Evolutionary conservation across 2,329 filamentous ascomycete species (phyloP).

Genomic region (Fusarium redolens): DNA sequence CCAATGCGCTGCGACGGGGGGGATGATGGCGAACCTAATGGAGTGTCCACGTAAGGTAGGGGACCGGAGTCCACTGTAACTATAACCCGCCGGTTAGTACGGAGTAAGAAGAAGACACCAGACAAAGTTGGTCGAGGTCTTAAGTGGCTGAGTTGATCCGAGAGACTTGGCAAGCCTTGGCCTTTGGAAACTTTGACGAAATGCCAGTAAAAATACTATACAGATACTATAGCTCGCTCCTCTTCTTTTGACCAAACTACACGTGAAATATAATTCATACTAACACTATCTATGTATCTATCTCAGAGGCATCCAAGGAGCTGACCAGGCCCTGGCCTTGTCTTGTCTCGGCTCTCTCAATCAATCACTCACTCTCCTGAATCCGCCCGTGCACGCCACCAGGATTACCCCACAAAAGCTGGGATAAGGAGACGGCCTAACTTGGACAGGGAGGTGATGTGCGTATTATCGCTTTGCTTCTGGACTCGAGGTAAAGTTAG

Average conservation of each 20-base stretch:
- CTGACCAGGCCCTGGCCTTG: not conserved
- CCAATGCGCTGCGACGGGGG: constrained; percentile 31
- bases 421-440: constrained; percentile 38
- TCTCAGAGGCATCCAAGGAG: constrained; percentile 36
- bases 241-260: not conserved
- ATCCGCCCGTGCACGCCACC: constrained; percentile 31
- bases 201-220: not conserved
- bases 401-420: constrained; percentile 42
- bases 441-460: constrained; percentile 35
- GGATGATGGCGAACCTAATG: constrained; percentile 35
- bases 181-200: not conserved
- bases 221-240: not conserved
- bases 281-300: not conserved
- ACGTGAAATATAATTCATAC: not conserved
- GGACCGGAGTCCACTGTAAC: constrained; percentile 36
- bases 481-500: not conserved
- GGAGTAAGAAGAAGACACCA: constrained; percentile 15
- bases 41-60: constrained; percentile 48
- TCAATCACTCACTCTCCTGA: constrained; percentile 29
- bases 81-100: constrained; percentile 37
- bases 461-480: constrained; percentile 4
- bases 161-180: constrained; percentile 32
- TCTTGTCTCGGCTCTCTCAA: not conserved
- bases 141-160: constrained; percentile 35
- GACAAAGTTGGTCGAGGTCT: constrained; percentile 18